phyloP scores from a whole-genome alignment of 2,329 filamentous ascomycete species.

The Epichloe scottii region DNA sequence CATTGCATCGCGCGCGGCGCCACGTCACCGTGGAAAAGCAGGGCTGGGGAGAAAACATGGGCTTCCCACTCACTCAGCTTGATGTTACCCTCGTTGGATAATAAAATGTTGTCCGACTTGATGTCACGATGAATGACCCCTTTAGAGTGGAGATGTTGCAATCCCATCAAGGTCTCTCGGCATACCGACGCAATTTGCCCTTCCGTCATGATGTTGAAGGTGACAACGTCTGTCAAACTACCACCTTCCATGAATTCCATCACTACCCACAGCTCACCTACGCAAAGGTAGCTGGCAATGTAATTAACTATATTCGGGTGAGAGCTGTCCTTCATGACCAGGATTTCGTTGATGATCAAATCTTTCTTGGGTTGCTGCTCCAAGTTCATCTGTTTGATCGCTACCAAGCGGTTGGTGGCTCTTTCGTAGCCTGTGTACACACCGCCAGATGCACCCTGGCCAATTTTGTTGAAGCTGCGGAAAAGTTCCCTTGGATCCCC shows the following conservation, averaged over 20 bases:
- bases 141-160: slow-evolving; percentile 94
- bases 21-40: neutral
- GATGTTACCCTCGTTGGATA: slow-evolving; percentile 90
- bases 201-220: slow-evolving; percentile 98
- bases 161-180: slow-evolving; percentile 77
- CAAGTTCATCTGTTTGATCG: slow-evolving; percentile 99
- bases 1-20: no score
- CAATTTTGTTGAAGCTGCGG: slow-evolving; percentile 82
- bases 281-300: slow-evolving; percentile 87
- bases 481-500: slow-evolving; percentile 85
- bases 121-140: slow-evolving; percentile 98
- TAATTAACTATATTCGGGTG: slow-evolving; percentile 99
- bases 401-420: slow-evolving; percentile 75
- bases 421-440: slow-evolving; percentile 86
- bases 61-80: slow-evolving; percentile 66
- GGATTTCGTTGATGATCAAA: slow-evolving; percentile 95
- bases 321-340: slow-evolving; percentile 98
- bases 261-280: slow-evolving; percentile 90
- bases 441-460: slow-evolving; percentile 90
- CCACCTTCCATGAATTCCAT: slow-evolving; percentile 99
- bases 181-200: slow-evolving; percentile 95
- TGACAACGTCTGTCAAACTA: slow-evolving; percentile 94
- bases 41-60: neutral
- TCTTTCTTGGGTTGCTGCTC: slow-evolving; percentile 99
- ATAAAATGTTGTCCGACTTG: slow-evolving; percentile 94